A percentile compares a stretch with the other conserved stretches of the same genome.
Evolutionary conservation across 345 rosid genomes (phyloP).

Genomic region (Salix purpurea): DNA sequence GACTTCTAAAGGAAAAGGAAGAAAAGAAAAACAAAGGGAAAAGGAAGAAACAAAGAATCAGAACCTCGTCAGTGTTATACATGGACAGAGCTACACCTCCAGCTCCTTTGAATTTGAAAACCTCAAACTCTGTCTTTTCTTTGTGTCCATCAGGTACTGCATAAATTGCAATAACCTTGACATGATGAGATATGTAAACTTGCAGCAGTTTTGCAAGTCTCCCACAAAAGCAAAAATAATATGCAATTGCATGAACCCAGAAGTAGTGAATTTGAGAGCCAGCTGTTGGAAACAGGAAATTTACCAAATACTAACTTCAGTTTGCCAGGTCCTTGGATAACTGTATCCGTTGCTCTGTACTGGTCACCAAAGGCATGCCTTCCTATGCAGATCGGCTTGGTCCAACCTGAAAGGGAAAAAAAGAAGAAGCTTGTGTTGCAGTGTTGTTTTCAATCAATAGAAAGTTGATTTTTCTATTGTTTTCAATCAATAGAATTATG

Average conservation of each 20-base stretch:
- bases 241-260: neutral
- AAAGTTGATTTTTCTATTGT: neutral
- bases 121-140: conserved; percentile 70
- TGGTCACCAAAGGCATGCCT: conserved; percentile 99
- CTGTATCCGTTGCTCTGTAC: conserved; percentile 84
- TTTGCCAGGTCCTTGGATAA: conserved; percentile 84
- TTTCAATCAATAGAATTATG: neutral
- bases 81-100: conserved; percentile 92
- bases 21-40: neutral
- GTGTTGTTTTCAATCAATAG: neutral
- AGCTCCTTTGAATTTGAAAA: conserved; percentile 72
- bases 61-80: conserved; percentile 97
- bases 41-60: neutral
- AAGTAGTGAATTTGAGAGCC: neutral
- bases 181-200: neutral
- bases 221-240: neutral
- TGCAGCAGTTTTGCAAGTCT: neutral
- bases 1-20: neutral
- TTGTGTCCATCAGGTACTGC: conserved; percentile 70
- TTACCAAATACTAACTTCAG: conserved; percentile 85
- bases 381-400: conserved; percentile 96
- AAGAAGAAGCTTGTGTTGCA: neutral
- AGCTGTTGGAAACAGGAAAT: neutral
- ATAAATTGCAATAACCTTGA: neutral
- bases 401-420: conserved; percentile 58